Conservation (phyloP, 2,329 filamentous ascomycete species). For the Cladosporium sp. region DNA sequence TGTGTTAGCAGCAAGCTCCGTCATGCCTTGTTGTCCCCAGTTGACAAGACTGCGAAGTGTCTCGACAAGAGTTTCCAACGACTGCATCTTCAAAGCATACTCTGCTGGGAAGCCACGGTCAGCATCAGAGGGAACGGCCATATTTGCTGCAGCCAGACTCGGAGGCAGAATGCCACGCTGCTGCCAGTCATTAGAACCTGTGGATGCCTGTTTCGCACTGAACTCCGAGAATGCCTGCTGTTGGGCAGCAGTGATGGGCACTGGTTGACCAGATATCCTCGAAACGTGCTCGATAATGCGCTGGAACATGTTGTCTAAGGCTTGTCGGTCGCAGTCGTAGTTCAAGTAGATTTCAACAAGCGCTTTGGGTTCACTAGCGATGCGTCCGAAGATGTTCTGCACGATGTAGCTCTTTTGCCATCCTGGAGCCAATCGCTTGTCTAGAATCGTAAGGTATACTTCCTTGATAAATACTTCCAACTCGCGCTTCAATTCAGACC, state of each 20-base stretch:
- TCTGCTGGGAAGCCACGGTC: constrained; percentile 78
- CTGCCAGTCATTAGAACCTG: constrained; percentile 69
- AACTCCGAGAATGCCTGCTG: constrained; percentile 85
- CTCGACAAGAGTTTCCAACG: constrained; percentile 83
- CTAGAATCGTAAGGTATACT: constrained; percentile 88
- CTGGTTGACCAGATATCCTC: constrained; percentile 74
- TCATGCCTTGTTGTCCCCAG: constrained; percentile 73
- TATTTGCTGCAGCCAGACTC: constrained; percentile 74
- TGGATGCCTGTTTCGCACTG: constrained; percentile 49
- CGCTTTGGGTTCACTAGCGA: constrained; percentile 80
- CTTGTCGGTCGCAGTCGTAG: constrained; percentile 92
- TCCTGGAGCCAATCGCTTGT: constrained; percentile 77
- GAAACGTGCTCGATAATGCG: constrained; percentile 89
- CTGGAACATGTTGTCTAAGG: constrained; percentile 95
- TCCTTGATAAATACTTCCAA: constrained; percentile 97
- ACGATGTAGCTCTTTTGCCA: constrained; percentile 94
- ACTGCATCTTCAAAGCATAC: constrained; percentile 85
- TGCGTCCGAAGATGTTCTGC: constrained; percentile 68
- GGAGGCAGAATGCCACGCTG: constrained; percentile 80
- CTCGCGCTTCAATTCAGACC: constrained; percentile 95
- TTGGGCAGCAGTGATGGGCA: constrained; percentile 69
- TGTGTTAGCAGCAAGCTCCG: constrained; percentile 41
- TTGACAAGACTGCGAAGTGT: constrained; percentile 85
- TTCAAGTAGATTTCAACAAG: constrained; percentile 95
- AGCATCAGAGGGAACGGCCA: constrained; percentile 44